These are phyloP conservation scores for Fusarium zealandicum DNA, from an alignment of 2,329 filamentous ascomycete genomes.

Conservation along the genomic window DNA sequence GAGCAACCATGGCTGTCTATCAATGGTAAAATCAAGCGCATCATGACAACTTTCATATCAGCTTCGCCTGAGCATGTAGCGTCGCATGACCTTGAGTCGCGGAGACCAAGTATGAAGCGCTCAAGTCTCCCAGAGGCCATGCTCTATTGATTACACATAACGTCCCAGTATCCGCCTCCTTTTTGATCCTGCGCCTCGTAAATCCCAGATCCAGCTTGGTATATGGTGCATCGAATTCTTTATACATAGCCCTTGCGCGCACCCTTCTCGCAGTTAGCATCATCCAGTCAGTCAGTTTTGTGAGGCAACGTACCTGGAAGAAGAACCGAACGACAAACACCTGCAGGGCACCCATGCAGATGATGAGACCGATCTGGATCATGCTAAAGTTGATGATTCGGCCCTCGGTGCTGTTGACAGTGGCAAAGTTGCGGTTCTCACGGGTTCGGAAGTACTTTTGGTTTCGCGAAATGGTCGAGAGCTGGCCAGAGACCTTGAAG, in stretches of 20 bases:
- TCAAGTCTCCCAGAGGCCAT: constrained; percentile 22
- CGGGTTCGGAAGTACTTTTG: constrained; percentile 99
- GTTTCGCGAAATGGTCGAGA: constrained; percentile 94
- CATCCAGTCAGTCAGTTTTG: not conserved
- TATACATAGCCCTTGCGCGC: constrained; percentile 74
- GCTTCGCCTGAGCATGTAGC: constrained; percentile 12
- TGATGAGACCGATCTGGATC: constrained; percentile 88
- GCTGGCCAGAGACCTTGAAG: constrained; percentile 89
- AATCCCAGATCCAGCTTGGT: constrained; percentile 38
- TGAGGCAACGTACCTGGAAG: constrained; percentile 73
- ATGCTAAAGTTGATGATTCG: constrained; percentile 98
- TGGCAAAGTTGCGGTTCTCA: constrained; percentile 99
- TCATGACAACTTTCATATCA: constrained; percentile 37
- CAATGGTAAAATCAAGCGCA: constrained; percentile 21
- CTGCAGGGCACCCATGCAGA: constrained; percentile 94
- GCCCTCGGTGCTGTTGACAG: constrained; percentile 92
- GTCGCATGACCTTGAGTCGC: constrained; percentile 21
- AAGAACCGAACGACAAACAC: constrained; percentile 99
- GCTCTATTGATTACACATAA: constrained; percentile 43
- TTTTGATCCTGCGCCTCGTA: constrained; percentile 45
- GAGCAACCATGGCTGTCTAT: constrained; percentile 17
- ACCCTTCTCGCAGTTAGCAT: constrained; percentile 52
- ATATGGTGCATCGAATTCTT: constrained; percentile 43
- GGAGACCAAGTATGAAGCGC: constrained; percentile 18
- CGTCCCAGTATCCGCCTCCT: constrained; percentile 39